Percentiles rank a stretch among this genome's conserved stretches.
phyloP scores from a whole-genome alignment of 129 eudicot species.

The Arctium minus region DNA sequence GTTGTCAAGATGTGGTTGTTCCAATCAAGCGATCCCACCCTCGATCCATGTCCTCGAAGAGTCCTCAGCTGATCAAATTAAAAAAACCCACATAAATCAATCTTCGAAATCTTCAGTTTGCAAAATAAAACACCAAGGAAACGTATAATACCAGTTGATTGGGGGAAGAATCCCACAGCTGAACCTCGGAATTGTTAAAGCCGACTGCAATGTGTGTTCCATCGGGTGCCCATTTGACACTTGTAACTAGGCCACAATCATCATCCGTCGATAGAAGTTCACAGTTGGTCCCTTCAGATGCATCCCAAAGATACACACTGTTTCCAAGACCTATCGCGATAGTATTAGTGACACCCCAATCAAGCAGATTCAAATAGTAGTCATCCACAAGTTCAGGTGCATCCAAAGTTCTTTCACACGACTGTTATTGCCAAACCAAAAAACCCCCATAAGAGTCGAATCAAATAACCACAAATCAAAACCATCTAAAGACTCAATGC shows the following conservation, averaged over 20 bases:
- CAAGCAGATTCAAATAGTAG: constrained; percentile 57
- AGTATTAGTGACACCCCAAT: constrained; percentile 56
- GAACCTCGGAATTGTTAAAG: no score
- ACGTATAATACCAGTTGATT: no score
- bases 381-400: constrained; percentile 65
- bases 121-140: neutral
- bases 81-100: neutral
- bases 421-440: constrained; percentile 22
- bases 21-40: constrained; percentile 71
- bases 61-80: constrained; percentile 47
- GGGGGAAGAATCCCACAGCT: no score
- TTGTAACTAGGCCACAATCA: no score
- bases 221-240: no score
- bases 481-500: neutral
- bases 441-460: no score
- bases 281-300: no score
- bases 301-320: no score
- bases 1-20: no score
- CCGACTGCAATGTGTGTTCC: no score
- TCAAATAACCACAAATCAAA: neutral
- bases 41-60: constrained; percentile 32
- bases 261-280: no score
- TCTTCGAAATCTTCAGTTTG: neutral
- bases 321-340: constrained; percentile 56
- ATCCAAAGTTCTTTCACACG: constrained; percentile 55